These are phyloP conservation scores for Lithospermum erythrorhizon DNA, from an alignment of 257 asterid species.

Conservation along the genomic window DNA sequence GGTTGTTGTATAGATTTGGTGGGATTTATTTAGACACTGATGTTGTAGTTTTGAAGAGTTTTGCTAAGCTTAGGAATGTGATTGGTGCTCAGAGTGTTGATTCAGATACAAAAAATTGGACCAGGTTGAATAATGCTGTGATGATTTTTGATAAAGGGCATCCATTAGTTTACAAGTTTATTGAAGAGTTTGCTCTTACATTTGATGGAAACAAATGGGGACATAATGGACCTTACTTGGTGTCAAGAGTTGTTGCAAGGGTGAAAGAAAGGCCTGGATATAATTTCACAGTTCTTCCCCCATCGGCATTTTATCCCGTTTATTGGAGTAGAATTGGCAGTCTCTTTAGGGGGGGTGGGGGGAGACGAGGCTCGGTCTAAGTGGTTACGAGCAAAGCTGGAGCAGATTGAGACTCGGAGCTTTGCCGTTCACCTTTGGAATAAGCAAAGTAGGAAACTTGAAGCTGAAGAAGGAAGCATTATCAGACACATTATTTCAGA, in stretches of 20 bases:
- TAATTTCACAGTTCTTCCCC: slow-evolving; percentile 54
- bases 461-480: slow-evolving; percentile 60
- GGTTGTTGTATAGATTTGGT: slow-evolving; percentile 70
- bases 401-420: slow-evolving; percentile 44
- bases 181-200: slow-evolving; percentile 80
- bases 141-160: slow-evolving; percentile 79
- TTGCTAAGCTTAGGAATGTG: slow-evolving; percentile 33
- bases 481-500: slow-evolving; percentile 38
- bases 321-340: slow-evolving; percentile 65
- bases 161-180: slow-evolving; percentile 68
- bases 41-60: slow-evolving; percentile 44
- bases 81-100: slow-evolving; percentile 81
- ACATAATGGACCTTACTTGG: slow-evolving; percentile 89
- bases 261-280: slow-evolving; percentile 42
- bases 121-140: slow-evolving; percentile 80
- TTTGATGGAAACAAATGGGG: slow-evolving; percentile 98
- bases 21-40: slow-evolving; percentile 87
- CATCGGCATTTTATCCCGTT: slow-evolving; percentile 83
- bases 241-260: slow-evolving; percentile 77
- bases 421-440: slow-evolving; percentile 81
- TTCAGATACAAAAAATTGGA: slow-evolving; percentile 55
- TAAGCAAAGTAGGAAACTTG: slow-evolving; percentile 59
- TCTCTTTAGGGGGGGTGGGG: slow-evolving; percentile 49
- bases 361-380: slow-evolving; percentile 33
- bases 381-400: slow-evolving; percentile 52